Conservation (phyloP, 306 rosid genomes). For the Trifolium subterraneum region DNA sequence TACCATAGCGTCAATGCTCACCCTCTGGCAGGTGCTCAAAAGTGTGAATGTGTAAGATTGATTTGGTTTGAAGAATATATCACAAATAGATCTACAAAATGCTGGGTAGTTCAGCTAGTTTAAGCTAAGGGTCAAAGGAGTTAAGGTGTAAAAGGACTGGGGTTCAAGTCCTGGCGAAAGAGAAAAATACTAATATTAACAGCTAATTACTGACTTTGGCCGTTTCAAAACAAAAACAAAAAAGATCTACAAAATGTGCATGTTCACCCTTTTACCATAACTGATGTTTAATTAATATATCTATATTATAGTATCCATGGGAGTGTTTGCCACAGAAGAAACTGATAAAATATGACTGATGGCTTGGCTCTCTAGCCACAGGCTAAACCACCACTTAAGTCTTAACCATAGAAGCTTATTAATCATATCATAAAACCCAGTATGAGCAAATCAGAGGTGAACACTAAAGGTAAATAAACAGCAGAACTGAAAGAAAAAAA, state of each 20-base stretch:
- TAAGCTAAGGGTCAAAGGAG: too few species aligned
- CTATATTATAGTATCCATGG: not conserved
- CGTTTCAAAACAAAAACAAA: too few species aligned
- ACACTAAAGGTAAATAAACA: constrained; percentile 25
- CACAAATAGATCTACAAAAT: not conserved
- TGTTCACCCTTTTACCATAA: constrained; percentile 3
- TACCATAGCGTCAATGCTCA: constrained; percentile 1
- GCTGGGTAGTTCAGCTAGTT: too few species aligned
- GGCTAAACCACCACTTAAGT: constrained; percentile 11
- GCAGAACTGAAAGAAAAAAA: not conserved
- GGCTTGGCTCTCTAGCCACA: constrained; percentile 23
- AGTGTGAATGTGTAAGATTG: not conserved
- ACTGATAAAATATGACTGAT: constrained; percentile 17
- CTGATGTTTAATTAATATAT: not conserved
- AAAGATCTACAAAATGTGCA: constrained; percentile 6
- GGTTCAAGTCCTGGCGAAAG: too few species aligned
- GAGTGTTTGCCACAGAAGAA: constrained; percentile 8
- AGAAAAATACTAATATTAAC: too few species aligned
- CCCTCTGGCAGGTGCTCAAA: constrained; percentile 7
- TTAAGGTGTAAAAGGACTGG: too few species aligned
- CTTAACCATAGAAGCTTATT: constrained; percentile 21
- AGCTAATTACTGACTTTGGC: too few species aligned
- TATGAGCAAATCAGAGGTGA: constrained; percentile 1
- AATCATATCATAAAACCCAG: constrained; percentile 25
- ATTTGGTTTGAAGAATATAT: constrained; percentile 28